Base-by-base conservation (phyloP, 1,284 basidiomycete genomes). In the Anthracocystis walkeri region DNA sequence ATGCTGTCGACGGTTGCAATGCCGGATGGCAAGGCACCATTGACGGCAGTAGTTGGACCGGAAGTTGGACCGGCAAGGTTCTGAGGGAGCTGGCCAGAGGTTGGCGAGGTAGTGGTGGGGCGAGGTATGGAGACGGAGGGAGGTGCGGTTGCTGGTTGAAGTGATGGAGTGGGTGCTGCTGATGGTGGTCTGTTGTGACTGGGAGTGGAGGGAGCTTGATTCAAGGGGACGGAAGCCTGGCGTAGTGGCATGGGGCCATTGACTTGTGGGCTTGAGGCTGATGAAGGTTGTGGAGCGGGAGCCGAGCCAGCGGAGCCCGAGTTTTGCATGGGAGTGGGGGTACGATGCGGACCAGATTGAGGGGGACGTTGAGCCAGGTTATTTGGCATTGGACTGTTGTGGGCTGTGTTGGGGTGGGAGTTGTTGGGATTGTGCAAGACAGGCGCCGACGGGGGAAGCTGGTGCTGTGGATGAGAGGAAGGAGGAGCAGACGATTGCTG, bases 111-210 rank as follows among this genome's bases (percentile, higher is more conserved):
- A 18, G 63, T 65, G 31, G 18, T 51, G 14, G 68, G 63, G 3
- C 55, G 63, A 23, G 58, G 25, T 8, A 65, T 53, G 23, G 65
- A 18, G 6, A 21, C 31, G 12, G 46, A 23, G 10, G 58, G 50
- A 1, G 65, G 55, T 10, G 61, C 58, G 40, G 48, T 45, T 27
- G 62, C 67, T 14, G 71, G 46, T 25, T 74, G 71, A 6, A 74
- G 48, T 6, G 65, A 65, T 1, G 71, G 71, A 11, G 71, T 74
- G n/a, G 61, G 61, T 8, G 61, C 65, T 18, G 58, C 65, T 7
- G 71, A 74, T 11, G 71, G 71, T 11, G 71, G 71, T n/a, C 71
- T 53, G 14, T 62, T 69, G 33, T 74, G 65, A 7, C 62, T 65
- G 33, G 71, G 71, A 7, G 65, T 69, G 14, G 65, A 56, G 23